Evolutionary conservation across 192 early-diverging fungal genomes (phyloP), one percentile per base, ranked within the genome.

Genomic region (Rhizoclosmatium sp.): DNA sequence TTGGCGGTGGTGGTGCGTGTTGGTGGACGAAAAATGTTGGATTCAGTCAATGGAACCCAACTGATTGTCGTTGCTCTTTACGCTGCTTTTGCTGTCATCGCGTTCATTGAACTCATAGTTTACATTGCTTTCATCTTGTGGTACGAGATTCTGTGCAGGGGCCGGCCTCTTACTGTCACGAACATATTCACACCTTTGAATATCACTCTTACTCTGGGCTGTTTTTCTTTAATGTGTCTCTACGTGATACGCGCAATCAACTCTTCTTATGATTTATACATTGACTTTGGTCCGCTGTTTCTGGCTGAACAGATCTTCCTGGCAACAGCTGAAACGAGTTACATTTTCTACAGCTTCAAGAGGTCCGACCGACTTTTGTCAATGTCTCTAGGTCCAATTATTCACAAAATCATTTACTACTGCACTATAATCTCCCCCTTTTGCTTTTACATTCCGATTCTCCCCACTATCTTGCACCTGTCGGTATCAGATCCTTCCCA

Each of bases 371-470:
- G 59, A 64, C 61, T 75, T 14, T 2, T 75, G 4, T 10, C 42
- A 2, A 45, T 58, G 2, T 39, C 44, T 4, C 19, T 64, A 7
- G 21, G 46, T 47, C 2, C 60, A 40, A 51, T 40, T 19, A 47
- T 45, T 4, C 62, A 64, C 73, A 75, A 75, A 46, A 19, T 45
- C 10, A 45, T 75, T 10, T 75, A 75, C 45, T 75, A 75, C 46
- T 44, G 19, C 9, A 47, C 59, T 16, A 16, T 60, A 41, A 10
- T 47, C 12, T 64, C 60, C 7, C 58, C 58, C 9, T 41, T 42
- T 31, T 23, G 62, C 60, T 49, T 75, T 21, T 64, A 46, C 41
- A 10, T 51, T 2, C 73, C 73, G 7, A 39, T 75, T 4, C 9
- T 75, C 40, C 73, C 73, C 21, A 7, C 9, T 21, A 46, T 47